Base-by-base conservation (phyloP, 805 yeast genomes). In the Barnettozyma californica region DNA sequence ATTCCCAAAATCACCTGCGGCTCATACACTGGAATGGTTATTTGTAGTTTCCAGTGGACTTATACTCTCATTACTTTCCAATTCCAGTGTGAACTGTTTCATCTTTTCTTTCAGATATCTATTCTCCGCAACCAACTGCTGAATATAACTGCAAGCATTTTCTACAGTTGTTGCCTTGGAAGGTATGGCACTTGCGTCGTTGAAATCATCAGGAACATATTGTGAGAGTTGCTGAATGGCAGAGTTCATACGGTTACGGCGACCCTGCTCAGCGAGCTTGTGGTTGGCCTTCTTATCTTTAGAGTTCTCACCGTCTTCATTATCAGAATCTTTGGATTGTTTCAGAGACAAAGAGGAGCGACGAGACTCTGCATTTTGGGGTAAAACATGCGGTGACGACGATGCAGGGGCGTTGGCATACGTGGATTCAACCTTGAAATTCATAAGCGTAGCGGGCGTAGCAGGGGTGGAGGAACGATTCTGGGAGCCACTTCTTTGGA, bases 81-180 rank as follows among this genome's bases (percentile, higher is more conserved):
- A 5, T 37, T 59, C 61, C 43, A 49, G 45, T 39, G 35, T 45
- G 9, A 37, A 39, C 29, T 45, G 39, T 18, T 52, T 48, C 40
- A 59, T 13, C 29, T 51, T 45, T 5, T 52, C 55, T 33, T 52
- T 53, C 35, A 55, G 42, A 4, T 36, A 49, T 20, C 57, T 63
- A 27, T 74, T 59, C 52, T 74, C 72, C 8, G 53, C 53, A 26
- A 68, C 67, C 46, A 84, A 65, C 31, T 68, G 64, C 43, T 69
- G 66, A 48, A 92, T 90, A 61, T 86, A 87, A 20, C 69, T 69
- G 23, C 86, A 81, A 0, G 97, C 96, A 60, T 89, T 71, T 64
- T 92, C 99, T 3, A 94, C 97, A 0, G 97, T 92, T 2, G 95
- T 90, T 2, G 98, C 98, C 61, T 92, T 92, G 25, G 95, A 84